phyloP scores from a whole-genome alignment of 495 filamentous ascomycete genomes.

The Cercophora sp. region DNA sequence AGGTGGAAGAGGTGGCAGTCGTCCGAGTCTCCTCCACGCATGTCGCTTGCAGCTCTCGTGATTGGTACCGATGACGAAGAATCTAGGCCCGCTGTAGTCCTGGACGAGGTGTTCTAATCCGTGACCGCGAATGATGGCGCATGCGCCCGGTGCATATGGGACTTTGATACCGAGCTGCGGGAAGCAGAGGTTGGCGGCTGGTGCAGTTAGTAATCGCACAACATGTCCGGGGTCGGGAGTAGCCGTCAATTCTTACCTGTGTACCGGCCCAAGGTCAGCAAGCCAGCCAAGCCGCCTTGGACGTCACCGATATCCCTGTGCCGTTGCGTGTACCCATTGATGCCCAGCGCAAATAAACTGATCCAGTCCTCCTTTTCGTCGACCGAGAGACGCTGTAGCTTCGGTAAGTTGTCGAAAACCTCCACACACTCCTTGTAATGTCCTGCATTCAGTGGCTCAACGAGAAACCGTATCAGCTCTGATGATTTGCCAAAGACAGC shows the following conservation, averaged over 20 bases:
- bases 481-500: neutral
- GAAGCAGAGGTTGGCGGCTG: slow-evolving; percentile 1
- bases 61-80: slow-evolving; percentile 1
- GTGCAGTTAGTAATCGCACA: too few relatives aligned
- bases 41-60: slow-evolving; percentile 1
- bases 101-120: neutral
- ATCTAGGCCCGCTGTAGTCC: neutral
- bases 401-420: neutral
- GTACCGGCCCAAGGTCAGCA: neutral
- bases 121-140: neutral
- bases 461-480: neutral
- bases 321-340: slow-evolving; percentile 4
- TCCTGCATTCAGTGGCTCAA: neutral
- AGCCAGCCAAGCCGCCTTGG: neutral
- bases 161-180: slow-evolving; percentile 3
- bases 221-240: too few relatives aligned
- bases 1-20: neutral
- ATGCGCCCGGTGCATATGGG: neutral
- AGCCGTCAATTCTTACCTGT: neutral
- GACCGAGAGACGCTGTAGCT: neutral
- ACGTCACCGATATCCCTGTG: slow-evolving; percentile 2
- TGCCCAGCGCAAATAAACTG: slow-evolving; percentile 1
- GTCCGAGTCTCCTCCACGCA: neutral
- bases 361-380: neutral
- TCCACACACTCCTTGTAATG: neutral